These are phyloP conservation scores for Yueomyces sp. DNA, from an alignment of 805 yeast genomes.

Conservation along the genomic window DNA sequence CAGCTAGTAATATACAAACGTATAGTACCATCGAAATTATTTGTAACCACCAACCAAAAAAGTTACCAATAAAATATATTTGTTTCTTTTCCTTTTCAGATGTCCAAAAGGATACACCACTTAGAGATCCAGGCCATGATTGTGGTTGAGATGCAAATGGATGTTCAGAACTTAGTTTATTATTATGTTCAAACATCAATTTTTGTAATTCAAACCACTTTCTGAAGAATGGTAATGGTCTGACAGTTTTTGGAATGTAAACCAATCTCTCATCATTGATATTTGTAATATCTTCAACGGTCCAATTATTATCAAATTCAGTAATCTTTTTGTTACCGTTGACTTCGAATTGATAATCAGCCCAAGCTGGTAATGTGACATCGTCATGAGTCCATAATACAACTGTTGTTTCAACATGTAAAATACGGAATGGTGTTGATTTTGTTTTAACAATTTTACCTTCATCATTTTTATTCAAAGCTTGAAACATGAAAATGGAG, in stretches of 20 bases:
- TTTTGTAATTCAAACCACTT: slow-evolving; percentile 87
- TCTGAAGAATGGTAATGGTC: slow-evolving; percentile 54
- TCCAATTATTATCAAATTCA: slow-evolving; percentile 64
- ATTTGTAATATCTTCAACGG: slow-evolving; percentile 52
- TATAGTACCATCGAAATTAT: slow-evolving; percentile 49
- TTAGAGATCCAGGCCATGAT: slow-evolving; percentile 78
- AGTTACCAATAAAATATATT: slow-evolving; percentile 82
- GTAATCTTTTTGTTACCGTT: slow-evolving; percentile 80
- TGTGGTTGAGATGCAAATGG: slow-evolving; percentile 92
- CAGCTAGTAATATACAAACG: slow-evolving; percentile 53
- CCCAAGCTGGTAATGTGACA: slow-evolving; percentile 88
- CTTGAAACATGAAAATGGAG: slow-evolving; percentile 66
- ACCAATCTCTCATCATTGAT: slow-evolving; percentile 48
- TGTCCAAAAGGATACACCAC: slow-evolving; percentile 97
- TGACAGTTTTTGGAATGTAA: slow-evolving; percentile 54
- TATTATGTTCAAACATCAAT: slow-evolving; percentile 86
- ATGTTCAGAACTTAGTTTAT: slow-evolving; percentile 73
- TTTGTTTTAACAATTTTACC: slow-evolving; percentile 45
- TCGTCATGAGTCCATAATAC: slow-evolving; percentile 91
- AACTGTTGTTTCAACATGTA: slow-evolving; percentile 79
- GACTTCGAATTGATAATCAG: slow-evolving; percentile 78
- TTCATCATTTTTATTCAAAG: slow-evolving; percentile 37
- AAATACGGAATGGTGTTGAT: slow-evolving; percentile 51
- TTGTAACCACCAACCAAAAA: slow-evolving; percentile 84
- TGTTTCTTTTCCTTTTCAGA: slow-evolving; percentile 51